Percentiles rank a stretch among this genome's conserved stretches.
phyloP scores from a whole-genome alignment of 2,329 filamentous ascomycete species.

The Tolypocladium inflatum region DNA sequence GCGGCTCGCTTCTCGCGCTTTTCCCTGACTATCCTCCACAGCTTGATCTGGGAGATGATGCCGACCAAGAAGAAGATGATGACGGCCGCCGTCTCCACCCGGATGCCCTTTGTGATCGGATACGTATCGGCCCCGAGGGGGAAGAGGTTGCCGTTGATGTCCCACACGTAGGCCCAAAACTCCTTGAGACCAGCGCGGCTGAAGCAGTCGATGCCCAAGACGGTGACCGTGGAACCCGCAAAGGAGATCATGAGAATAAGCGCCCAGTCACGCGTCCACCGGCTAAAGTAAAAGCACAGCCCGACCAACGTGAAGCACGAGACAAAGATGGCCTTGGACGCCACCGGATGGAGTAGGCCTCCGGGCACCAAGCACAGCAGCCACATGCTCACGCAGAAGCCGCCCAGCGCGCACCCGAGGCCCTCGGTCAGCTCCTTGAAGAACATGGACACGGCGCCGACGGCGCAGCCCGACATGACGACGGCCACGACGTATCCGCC shows the following conservation, averaged over 20 bases:
- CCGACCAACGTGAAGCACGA: conserved; percentile 56
- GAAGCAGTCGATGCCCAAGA: conserved; percentile 86
- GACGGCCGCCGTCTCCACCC: conserved; percentile 72
- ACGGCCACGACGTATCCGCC: conserved; percentile 79
- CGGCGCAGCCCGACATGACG: conserved; percentile 60
- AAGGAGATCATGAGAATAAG: conserved; percentile 72
- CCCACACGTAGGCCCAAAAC: conserved; percentile 92
- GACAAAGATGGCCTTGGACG: conserved; percentile 66
- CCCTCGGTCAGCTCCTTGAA: conserved; percentile 77
- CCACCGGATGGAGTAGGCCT: conserved; percentile 56
- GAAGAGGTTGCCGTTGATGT: conserved; percentile 70
- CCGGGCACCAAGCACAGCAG: conserved; percentile 68
- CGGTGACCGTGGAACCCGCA: conserved; percentile 65
- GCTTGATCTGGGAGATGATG: conserved; percentile 71
- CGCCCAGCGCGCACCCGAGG: conserved; percentile 78
- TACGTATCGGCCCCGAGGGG: conserved; percentile 69
- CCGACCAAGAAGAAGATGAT: conserved; percentile 67
- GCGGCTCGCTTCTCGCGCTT: conserved; percentile 44
- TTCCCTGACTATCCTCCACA: conserved; percentile 74
- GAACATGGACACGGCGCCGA: conserved; percentile 65
- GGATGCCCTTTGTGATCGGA: conserved; percentile 76
- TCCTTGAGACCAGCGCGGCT: conserved; percentile 86
- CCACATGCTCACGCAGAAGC: conserved; percentile 87
- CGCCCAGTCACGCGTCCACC: conserved; percentile 67
- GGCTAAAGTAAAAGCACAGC: conserved; percentile 71